Evolutionary conservation across 1,284 basidiomycete species (phyloP), one percentile per base, ranked within the genome.

Genomic region (Tausonia pullulans): DNA sequence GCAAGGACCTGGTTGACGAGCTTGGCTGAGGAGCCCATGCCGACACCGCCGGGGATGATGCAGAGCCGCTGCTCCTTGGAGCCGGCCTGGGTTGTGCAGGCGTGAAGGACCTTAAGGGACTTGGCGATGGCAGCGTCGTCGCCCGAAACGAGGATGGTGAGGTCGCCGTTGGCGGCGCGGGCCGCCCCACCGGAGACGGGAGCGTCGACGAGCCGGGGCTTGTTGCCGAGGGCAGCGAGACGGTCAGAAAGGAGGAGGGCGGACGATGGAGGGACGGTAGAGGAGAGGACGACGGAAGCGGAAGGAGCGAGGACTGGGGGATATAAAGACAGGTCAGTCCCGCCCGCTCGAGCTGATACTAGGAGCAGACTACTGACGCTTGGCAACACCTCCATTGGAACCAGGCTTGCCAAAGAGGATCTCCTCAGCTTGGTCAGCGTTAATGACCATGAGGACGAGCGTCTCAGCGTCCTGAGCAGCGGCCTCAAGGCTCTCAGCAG

Each of bases 381-480:
- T 52, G 5, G 40, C 43, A 11, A 60, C 62, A 41, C 50, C n/a
- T 8, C 55, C 43, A 11, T 45, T 10, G 3, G 41, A 40, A 41
- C 45, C 55, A 5, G 5, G 41, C 55, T 57, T 57, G 10, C 73
- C 73, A 58, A 74, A 73, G 39, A 75, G 66, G 9, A 71, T 64
- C 46, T 59, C 67, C 55, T 69, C 67, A 14, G 68, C 70, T 61
- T 73, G 69, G 8, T 63, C 62, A 9, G 69, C 70, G 58, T 72
- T 74, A 60, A 76, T 73, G 3, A 76, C 74, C 74, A 76, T 76
- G 48, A 76, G 67, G 4, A 69, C 71, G n/a, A 76, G 61, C 7
- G 73, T 69, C 39, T 72, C 63, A 13, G 71, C 71, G 9, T 61
- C 71, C 11, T 64, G 62, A 0, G 71, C 71, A 3, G 71, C 72